Conservation (phyloP, 495 filamentous ascomycete genomes). For the Annulohypoxylon stygium region DNA sequence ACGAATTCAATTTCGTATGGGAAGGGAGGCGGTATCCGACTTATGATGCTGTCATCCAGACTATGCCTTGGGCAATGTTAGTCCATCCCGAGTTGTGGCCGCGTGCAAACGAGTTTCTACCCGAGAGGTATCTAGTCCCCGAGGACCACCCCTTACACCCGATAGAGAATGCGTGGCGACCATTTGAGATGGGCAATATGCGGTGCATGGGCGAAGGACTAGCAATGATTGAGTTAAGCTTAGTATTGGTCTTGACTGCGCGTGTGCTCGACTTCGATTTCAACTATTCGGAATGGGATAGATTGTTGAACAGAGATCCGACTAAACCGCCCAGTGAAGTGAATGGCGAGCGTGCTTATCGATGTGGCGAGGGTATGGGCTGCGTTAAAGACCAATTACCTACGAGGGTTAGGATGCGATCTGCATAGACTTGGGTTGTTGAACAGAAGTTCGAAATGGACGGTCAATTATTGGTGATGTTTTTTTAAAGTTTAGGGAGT, state of each 20-base stretch:
- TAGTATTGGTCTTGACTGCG: not conserved
- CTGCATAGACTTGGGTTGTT: not conserved
- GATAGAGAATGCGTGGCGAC: not conserved
- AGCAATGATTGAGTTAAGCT: not conserved
- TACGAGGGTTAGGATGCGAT: not conserved
- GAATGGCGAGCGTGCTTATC: not conserved
- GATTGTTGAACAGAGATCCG: not conserved
- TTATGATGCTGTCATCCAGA: not conserved
- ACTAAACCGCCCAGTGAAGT: not conserved
- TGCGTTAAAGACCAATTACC: not conserved
- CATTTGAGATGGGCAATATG: not conserved
- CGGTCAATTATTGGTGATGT: no score
- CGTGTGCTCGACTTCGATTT: not conserved
- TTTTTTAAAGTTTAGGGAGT: no score
- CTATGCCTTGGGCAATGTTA: not conserved
- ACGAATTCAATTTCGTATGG: not conserved
- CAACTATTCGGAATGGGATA: not conserved
- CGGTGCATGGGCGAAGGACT: not conserved
- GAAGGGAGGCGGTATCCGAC: not conserved
- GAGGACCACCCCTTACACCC: not conserved
- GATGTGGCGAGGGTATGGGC: not conserved
- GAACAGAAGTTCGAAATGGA: no score
- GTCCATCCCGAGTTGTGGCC: not conserved
- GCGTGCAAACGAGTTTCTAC: not conserved
- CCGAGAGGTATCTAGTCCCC: not conserved